Base-by-base conservation (phyloP, 768 basidiomycete species). In the Suillus discolor region DNA sequence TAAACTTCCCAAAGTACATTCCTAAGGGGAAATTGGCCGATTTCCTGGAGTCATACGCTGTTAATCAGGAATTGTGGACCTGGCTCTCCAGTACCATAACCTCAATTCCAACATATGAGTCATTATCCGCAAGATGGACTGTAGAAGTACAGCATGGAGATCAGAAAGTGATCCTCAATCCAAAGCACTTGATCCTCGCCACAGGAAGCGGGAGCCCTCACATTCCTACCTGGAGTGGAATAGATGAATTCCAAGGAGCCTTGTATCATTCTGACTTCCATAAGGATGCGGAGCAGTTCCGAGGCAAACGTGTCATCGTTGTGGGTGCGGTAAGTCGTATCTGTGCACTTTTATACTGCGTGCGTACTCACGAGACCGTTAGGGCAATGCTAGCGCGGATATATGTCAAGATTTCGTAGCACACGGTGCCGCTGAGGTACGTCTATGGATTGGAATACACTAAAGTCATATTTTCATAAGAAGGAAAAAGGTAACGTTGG, bases 301-400 rank as follows among this genome's bases (percentile, higher is more conserved):
- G 72, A 13, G 87, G 86, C 9, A 88, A 89, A 79, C 87, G 85
- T 67, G 86, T 84, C 4, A 80, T 89, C 4, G 80, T 89, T 12
- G 78, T 90, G 9, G 87, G 88, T 4, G 57, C 38, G 57, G 57
- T 57, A 25, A 57, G 38, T 57, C 57, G 4, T 25, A 23, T 13
- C 0, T 38, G 12, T 38, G 36, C 23, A 57, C 38, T 39, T 28
- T 15, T 3, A 23, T 16, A 16, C 15, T 57, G 4, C 8, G 7
- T 0, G 7, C 12, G 4, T 18, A 16, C 57, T 39, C 15, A 57
- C 38, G 36, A 57, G 36, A 39, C 4, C 23, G n/a, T 8, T 9
- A 57, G 57, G 57, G 57, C 38, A 57, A 57, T 34, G 38, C 57
- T 23, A 39, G 57, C 25, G 57, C 7, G n/a, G 57, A 57, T 38